Evolutionary conservation across 805 yeast genomes (phyloP), one percentile per base, ranked within the genome.

Genomic region (Saturnispora kantuleensis): DNA sequence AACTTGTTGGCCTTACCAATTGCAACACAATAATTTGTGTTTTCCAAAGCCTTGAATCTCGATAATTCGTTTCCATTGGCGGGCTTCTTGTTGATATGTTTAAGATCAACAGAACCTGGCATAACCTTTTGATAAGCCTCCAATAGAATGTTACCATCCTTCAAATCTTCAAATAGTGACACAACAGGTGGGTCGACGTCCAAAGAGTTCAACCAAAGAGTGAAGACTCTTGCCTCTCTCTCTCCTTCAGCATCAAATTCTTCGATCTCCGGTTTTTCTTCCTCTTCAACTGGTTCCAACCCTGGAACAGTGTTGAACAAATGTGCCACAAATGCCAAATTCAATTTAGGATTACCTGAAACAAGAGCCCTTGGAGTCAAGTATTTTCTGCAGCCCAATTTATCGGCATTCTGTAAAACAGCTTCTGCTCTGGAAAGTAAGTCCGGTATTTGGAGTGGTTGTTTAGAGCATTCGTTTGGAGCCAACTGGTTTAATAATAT

Each of bases 161-260:
- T 89, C 59, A 93, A 74, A 60, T 93, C 97, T 65, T 90, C 97
- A 56, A 93, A 93, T 54, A 93, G 69, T 12, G 84, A 79, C 41
- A 87, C 87, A 48, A 93, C 90, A 21, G 96, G 85, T 26, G 97
- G 97, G 51, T 89, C 93, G 12, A 93, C 97, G 53, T 93, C 97
- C 56, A 93, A 74, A 1, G 96, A 87, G 67, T 93, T 93, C 60
- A 93, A 77, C 98, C 98, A 93, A 58, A 93, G 69, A 5, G 98
- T 93, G 68, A 93, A 93, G 10, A 93, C 98, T 64, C 98, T 78
- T 3, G 98, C 98, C 69, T 93, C 98, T 68, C 98, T 84, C 68
- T 93, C 98, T 51, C 98, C 98, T 68, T 93, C 98, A 21, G 98
- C 98, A 62, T 93, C 98, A 58, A 93, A 93, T 54, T 87, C 97